Percentiles rank a stretch among this genome's conserved stretches.
phyloP scores from a whole-genome alignment of 257 asterid genomes.

The Solanum appendiculatum region DNA sequence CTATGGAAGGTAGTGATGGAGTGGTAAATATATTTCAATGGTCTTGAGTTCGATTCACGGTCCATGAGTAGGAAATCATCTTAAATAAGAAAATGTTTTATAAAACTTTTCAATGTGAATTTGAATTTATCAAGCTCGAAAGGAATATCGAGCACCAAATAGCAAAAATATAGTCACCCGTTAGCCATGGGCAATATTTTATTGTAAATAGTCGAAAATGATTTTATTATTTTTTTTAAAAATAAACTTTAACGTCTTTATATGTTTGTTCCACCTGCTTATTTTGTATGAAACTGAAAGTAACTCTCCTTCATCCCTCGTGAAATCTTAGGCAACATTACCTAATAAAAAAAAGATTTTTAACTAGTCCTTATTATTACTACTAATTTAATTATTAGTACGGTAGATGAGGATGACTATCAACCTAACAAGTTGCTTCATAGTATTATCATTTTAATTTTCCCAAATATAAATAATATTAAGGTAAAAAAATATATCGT shows the following conservation, averaged over 20 bases:
- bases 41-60: fast-evolving
- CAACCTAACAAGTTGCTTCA: neutral
- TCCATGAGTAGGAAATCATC: fast-evolving
- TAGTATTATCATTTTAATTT: neutral
- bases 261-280: neutral
- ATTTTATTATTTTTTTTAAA: neutral
- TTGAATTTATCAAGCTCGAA: neutral
- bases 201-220: neutral
- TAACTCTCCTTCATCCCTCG: neutral
- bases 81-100: neutral
- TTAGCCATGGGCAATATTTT: neutral
- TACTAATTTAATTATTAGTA: neutral
- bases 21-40: neutral
- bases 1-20: fast-evolving
- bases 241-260: neutral
- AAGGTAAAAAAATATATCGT: neutral
- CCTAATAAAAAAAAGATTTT: neutral
- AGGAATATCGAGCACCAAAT: neutral
- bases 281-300: neutral
- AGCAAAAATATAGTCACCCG: neutral
- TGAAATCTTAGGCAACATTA: neutral
- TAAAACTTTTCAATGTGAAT: neutral
- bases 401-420: neutral
- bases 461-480: neutral
- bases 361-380: neutral